phyloP scores from a whole-genome alignment of 148 eudicot species.

The Nepenthes gracilis region DNA sequence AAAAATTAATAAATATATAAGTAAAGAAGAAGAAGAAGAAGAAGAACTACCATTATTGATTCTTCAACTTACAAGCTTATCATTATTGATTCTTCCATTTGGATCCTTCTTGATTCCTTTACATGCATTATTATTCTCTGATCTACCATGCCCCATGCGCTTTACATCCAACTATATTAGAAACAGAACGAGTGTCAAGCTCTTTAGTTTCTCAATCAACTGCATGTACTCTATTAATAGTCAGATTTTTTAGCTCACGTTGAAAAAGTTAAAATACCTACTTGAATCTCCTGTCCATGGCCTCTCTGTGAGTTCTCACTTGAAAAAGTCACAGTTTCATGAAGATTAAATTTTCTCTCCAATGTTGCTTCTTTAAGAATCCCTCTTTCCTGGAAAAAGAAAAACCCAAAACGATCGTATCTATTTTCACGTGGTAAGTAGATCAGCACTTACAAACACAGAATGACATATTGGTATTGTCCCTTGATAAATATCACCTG shows the following conservation, averaged over 20 bases:
- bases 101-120: slow-evolving; percentile 14
- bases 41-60: background rate
- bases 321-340: slow-evolving; percentile 21
- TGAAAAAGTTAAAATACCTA: background rate
- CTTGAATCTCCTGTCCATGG: slow-evolving; percentile 10
- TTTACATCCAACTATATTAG: slow-evolving; percentile 2
- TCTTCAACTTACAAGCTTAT: slow-evolving; percentile 15
- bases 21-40: background rate
- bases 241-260: too few species aligned
- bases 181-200: background rate
- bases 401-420: background rate
- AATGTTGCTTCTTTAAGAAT: slow-evolving; percentile 74
- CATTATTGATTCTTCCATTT: slow-evolving; percentile 11
- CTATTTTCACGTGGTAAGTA: too few species aligned
- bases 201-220: background rate
- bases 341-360: slow-evolving; percentile 43
- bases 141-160: slow-evolving; percentile 9
- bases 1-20: background rate
- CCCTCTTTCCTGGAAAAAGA: slow-evolving; percentile 67
- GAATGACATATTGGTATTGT: background rate
- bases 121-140: slow-evolving; percentile 9
- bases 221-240: too few species aligned
- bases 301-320: slow-evolving; percentile 21
- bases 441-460: too few species aligned
- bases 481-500: background rate